Evolutionary conservation across 257 asterid genomes (phyloP).

Genomic region (Gentiana straminea): DNA sequence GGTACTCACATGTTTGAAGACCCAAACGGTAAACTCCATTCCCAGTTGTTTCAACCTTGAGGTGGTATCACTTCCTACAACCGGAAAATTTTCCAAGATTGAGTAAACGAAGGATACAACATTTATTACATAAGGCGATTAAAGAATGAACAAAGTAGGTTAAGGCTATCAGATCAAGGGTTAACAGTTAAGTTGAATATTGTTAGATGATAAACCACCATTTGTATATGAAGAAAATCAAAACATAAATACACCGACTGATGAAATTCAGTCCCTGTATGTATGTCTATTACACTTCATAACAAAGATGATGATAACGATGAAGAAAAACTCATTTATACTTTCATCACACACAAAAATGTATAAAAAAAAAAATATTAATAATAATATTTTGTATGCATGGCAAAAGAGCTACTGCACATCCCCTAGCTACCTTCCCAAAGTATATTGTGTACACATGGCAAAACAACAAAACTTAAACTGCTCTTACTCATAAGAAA

Average conservation of each 20-base stretch:
- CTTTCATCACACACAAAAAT: no score
- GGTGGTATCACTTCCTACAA: constrained; percentile 68
- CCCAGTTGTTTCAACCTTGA: constrained; percentile 95
- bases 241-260: no score
- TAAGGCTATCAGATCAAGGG: not conserved
- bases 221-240: not conserved
- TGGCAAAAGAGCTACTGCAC: no score
- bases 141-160: not conserved
- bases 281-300: no score
- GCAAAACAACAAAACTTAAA: not conserved
- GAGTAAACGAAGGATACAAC: not conserved
- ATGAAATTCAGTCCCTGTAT: no score
- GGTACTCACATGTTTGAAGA: constrained; percentile 87
- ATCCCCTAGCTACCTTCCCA: not conserved
- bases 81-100: constrained; percentile 8
- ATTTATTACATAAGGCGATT: not conserved
- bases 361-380: no score
- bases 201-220: not conserved
- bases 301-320: no score
- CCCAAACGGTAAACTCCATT: constrained; percentile 99
- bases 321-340: no score
- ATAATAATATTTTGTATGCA: no score
- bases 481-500: not conserved
- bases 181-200: not conserved
- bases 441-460: not conserved